Conservation (phyloP, 176 grass and related monocot species). For the Triticum timopheevii region DNA sequence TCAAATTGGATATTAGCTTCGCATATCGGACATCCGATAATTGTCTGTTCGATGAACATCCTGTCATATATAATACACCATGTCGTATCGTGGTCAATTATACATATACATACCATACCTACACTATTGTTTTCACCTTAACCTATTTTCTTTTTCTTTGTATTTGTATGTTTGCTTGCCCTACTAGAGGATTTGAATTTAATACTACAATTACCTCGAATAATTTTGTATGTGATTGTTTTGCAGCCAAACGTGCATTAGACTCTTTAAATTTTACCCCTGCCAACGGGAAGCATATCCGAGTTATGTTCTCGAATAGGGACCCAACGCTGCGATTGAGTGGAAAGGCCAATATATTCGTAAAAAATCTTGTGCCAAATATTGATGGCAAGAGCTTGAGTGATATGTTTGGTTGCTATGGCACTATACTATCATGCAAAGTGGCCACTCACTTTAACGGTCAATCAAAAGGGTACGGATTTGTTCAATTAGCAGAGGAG, state of each 20-base stretch:
- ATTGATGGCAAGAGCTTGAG: slow-evolving; percentile 27
- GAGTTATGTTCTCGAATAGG: slow-evolving; percentile 49
- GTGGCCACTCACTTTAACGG: slow-evolving; percentile 34
- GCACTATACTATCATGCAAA: slow-evolving; percentile 50
- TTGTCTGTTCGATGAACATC: no score
- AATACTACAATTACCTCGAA: not conserved
- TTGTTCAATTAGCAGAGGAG: slow-evolving; percentile 43
- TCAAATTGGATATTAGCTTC: no score
- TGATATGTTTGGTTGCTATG: slow-evolving; percentile 27
- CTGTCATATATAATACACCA: no score
- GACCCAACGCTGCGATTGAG: slow-evolving; percentile 40
- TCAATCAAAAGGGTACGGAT: slow-evolving; percentile 48
- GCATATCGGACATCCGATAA: no score
- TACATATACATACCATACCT: not conserved
- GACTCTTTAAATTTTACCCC: slow-evolving; percentile 44
- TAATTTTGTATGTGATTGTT: not conserved
- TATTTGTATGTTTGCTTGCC: not conserved
- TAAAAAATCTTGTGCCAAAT: slow-evolving; percentile 44
- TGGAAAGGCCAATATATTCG: slow-evolving; percentile 45
- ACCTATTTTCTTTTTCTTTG: not conserved
- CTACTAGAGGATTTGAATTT: not conserved
- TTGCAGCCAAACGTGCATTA: slow-evolving; percentile 40
- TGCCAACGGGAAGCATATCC: slow-evolving; percentile 36
- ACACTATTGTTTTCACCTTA: not conserved
- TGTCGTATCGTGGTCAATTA: no score